phyloP scores from a whole-genome alignment of 768 basidiomycete species.

The Sporobolomyces phaffii region DNA sequence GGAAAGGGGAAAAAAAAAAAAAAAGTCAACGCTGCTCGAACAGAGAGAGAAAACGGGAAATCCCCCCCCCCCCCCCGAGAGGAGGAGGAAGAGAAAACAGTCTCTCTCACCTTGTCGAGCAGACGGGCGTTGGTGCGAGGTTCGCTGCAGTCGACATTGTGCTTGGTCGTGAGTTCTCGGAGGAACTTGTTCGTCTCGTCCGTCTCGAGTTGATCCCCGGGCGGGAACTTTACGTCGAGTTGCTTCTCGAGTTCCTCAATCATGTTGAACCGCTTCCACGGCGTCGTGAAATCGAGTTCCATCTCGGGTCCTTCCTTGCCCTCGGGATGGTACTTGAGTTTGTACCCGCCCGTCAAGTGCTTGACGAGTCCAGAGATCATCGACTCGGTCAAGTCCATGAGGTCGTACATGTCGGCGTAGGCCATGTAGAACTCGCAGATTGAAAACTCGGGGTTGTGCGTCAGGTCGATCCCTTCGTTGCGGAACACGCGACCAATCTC shows the following conservation, averaged over 20 bases:
- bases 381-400: conserved; percentile 93
- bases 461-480: conserved; percentile 97
- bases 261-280: conserved; percentile 99
- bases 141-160: conserved; percentile 92
- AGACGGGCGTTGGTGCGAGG: conserved; percentile 90
- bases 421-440: conserved; percentile 99
- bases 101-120: conserved; percentile 92
- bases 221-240: conserved; percentile 82
- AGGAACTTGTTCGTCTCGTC: conserved; percentile 83
- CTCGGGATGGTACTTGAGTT: conserved; percentile 81
- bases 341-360: conserved; percentile 74
- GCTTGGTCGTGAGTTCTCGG: conserved; percentile 76
- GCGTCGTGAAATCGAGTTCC: conserved; percentile 77
- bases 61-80: too few species aligned
- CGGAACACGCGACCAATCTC: conserved; percentile 98
- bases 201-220: conserved; percentile 81
- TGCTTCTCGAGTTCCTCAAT: conserved; percentile 92
- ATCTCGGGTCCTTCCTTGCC: conserved; percentile 65
- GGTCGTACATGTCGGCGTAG: conserved; percentile 96
- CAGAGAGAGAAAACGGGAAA: too few species aligned
- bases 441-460: conserved; percentile 98
- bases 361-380: conserved; percentile 87
- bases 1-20: too few species aligned
- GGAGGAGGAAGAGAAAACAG: too few species aligned
- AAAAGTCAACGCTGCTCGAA: conserved; percentile 26